Base-by-base conservation (phyloP, 139 green algal species). In the Penium margaritaceum region DNA sequence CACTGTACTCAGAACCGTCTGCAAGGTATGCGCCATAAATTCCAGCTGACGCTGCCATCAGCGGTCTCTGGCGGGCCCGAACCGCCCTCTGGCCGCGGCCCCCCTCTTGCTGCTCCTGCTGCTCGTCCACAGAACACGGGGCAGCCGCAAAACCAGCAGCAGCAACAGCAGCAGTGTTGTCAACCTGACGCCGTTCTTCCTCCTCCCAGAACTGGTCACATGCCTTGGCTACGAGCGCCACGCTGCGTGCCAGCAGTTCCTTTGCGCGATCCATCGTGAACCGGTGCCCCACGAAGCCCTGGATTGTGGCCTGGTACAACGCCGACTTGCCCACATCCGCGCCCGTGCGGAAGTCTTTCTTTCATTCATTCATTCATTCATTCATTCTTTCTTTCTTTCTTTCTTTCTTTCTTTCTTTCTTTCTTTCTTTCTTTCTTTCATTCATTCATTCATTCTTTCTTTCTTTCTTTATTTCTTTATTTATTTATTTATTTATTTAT, bases 1-100 rank as follows among this genome's bases (percentile, higher is more conserved):
- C 74, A 70, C 72, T 70, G 47, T 82, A 82, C 24, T 82, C 76
- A 5, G 69, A 74, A 7, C 76, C 76, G 35, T 82, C 69, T 14
- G 76, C 68, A 19, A 82, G 65, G 41, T 47, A 77, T 14, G 76
- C 76, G 24, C 76, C 76, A 46, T 82, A 82, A 29, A 35, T 65
- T 12, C 76, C 76, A 15, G 79, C 38, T 7, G 76, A 82, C 9
- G 76, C 76, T 17, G 69, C 76, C 63, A 82, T 69, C 36, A 82
- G 57, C 24, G 51, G 65, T 17, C 36, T 46, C 36, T 60, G 58
- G 14, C 70, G 55, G 14, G 29, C 46, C 24, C 24, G 24, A n/a
- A 60, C 51, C 19, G 19, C 21, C 55, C 21, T 32, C 51, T 60
- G 24, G 4, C 29, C 51, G 51, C 51, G 24, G 15, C 51, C 51